These are phyloP conservation scores for Ostreobium quekettii DNA, from an alignment of 139 green algal genomes.

Conservation along the genomic window DNA sequence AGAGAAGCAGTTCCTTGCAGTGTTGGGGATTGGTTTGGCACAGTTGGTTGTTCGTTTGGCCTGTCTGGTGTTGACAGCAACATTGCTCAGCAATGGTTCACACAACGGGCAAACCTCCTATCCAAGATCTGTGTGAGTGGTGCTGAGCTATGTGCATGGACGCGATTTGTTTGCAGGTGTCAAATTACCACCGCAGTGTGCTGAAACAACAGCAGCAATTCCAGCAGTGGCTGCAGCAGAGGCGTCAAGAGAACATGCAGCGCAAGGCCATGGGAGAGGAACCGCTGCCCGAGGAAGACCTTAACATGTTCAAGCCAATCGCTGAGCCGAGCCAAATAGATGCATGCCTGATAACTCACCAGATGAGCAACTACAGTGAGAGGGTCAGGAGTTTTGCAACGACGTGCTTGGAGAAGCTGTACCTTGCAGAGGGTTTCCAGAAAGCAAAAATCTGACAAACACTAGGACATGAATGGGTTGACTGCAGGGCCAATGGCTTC, in stretches of 20 bases:
- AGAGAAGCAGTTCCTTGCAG: too few species aligned
- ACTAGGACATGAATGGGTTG: too few species aligned
- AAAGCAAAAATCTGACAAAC: too few species aligned
- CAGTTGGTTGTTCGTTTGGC: too few species aligned
- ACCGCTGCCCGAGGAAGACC: constrained; percentile 90
- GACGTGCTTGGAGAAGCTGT: constrained; percentile 10
- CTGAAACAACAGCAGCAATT: constrained; percentile 60
- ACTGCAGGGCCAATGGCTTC: too few species aligned
- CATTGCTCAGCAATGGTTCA: too few species aligned
- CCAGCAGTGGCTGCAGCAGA: constrained; percentile 65
- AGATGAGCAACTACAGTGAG: constrained; percentile 57
- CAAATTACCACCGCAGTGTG: constrained; percentile 66
- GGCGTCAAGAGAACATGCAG: constrained; percentile 79
- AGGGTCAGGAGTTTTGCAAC: constrained; percentile 21
- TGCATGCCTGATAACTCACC: constrained; percentile 70
- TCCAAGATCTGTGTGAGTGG: too few species aligned
- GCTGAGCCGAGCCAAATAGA: constrained; percentile 85
- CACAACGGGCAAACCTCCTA: too few species aligned
- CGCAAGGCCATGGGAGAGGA: constrained; percentile 74
- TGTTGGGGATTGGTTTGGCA: too few species aligned
- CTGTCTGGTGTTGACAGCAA: too few species aligned
- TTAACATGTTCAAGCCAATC: constrained; percentile 72
- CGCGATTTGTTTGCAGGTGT: constrained; percentile 45
- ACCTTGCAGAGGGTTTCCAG: constrained; percentile 11
- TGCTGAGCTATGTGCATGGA: too few species aligned